Evolutionary conservation across 1,284 basidiomycete genomes (phyloP).

Genomic region (Ceratobasidium papillatum): DNA sequence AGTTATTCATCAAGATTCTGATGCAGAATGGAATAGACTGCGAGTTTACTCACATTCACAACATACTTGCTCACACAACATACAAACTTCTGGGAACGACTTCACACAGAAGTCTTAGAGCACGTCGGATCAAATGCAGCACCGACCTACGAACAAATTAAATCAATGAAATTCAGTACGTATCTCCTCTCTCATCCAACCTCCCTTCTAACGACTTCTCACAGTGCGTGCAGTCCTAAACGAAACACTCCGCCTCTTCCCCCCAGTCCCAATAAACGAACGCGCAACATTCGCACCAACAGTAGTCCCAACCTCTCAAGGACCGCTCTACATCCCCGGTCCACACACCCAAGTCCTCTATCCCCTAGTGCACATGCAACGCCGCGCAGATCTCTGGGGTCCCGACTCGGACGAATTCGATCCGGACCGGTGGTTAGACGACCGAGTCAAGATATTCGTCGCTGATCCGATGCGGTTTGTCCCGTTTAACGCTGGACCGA

Average conservation of each 20-base stretch:
- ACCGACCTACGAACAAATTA: conserved; percentile 43
- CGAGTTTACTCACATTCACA: conserved; percentile 5
- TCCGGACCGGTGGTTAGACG: conserved; percentile 43
- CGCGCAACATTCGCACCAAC: background rate
- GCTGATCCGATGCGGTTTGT: conserved; percentile 43
- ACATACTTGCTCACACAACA: conserved; percentile 50
- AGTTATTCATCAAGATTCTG: background rate
- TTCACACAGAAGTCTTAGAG: conserved; percentile 44
- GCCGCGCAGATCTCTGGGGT: conserved; percentile 40
- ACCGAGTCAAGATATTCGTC: conserved; percentile 48
- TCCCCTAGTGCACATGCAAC: conserved; percentile 6
- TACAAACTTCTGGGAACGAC: conserved; percentile 45
- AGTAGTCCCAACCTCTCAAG: background rate
- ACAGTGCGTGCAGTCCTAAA: conserved; percentile 35
- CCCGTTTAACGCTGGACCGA: conserved; percentile 43
- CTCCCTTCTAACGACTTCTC: background rate
- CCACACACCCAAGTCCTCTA: background rate
- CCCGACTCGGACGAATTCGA: conserved; percentile 40
- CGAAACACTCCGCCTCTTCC: conserved; percentile 42
- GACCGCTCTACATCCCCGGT: conserved; percentile 12
- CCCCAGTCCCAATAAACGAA: conserved; percentile 31
- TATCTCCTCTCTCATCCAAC: background rate
- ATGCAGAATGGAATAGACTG: conserved; percentile 1
- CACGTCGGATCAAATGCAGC: conserved; percentile 31
- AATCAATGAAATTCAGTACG: conserved; percentile 43